Percentiles rank a stretch among this genome's conserved stretches.
Evolutionary conservation across 2,329 filamentous ascomycete species (phyloP).

Genomic region (Helminthosporium solani): DNA sequence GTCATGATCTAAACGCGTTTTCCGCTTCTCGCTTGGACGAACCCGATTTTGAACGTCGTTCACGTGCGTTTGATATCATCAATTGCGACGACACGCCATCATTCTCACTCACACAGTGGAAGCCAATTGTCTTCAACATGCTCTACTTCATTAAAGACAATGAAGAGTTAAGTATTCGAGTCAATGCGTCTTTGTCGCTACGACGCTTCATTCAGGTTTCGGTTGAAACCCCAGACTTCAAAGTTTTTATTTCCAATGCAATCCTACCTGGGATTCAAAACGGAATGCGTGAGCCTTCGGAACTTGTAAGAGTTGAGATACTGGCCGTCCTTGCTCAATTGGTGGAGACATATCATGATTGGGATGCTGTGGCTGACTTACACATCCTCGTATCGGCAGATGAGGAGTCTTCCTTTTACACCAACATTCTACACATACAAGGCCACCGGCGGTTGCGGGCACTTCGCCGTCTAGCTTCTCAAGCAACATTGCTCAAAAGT

Average conservation of each 20-base stretch:
- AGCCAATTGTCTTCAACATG: constrained; percentile 84
- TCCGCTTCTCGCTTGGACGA: constrained; percentile 72
- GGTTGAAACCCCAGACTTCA: constrained; percentile 54
- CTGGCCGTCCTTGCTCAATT: constrained; percentile 77
- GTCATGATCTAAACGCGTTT: constrained; percentile 78
- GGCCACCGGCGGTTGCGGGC: constrained; percentile 83
- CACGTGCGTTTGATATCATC: constrained; percentile 73
- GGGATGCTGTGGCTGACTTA: constrained; percentile 73
- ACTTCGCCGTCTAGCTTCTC: constrained; percentile 70
- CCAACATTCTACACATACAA: constrained; percentile 87
- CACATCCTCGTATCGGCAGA: constrained; percentile 68
- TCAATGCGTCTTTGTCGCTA: constrained; percentile 78
- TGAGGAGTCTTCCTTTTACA: constrained; percentile 85
- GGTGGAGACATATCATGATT: constrained; percentile 67
- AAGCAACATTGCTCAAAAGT: constrained; percentile 69
- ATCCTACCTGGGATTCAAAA: constrained; percentile 74
- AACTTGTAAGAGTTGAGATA: constrained; percentile 81
- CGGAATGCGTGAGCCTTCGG: constrained; percentile 75
- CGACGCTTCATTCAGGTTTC: constrained; percentile 70
- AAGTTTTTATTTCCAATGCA: constrained; percentile 61
- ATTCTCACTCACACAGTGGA: constrained; percentile 75
- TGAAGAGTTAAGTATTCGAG: constrained; percentile 83
- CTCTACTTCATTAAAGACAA: constrained; percentile 82
- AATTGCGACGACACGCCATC: constrained; percentile 60
- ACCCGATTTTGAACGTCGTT: constrained; percentile 80